These are phyloP conservation scores for Chaetomium globosum DNA, from an alignment of 2,329 filamentous ascomycete species.

Conservation along the genomic window DNA sequence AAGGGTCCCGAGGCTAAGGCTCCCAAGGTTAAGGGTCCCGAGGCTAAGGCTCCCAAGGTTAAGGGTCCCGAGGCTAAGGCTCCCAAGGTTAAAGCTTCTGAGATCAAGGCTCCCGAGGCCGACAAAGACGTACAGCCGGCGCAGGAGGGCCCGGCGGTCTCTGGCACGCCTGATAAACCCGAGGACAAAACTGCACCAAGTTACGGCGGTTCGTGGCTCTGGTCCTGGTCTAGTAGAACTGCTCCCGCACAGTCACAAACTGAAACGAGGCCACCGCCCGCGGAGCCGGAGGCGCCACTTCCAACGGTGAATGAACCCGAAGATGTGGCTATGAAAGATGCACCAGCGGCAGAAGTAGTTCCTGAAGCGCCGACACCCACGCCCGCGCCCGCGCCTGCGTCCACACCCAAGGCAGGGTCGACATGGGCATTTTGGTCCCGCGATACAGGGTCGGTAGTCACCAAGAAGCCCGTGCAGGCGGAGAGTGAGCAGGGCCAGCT, in stretches of 20 bases:
- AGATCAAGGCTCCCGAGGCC: constrained; percentile 24
- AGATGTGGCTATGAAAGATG: constrained; percentile 51
- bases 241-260: constrained; percentile 22
- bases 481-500: constrained; percentile 50
- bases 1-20: no score
- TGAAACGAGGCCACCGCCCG: constrained; percentile 19
- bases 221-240: constrained; percentile 40
- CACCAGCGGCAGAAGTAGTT: constrained; percentile 39
- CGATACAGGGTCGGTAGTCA: constrained; percentile 50
- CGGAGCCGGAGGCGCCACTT: constrained; percentile 24
- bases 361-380: constrained; percentile 46
- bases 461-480: constrained; percentile 37
- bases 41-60: not conserved
- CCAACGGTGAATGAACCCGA: constrained; percentile 41
- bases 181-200: constrained; percentile 22
- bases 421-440: constrained; percentile 83
- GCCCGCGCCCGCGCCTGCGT: constrained; percentile 41
- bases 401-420: constrained; percentile 57
- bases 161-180: constrained; percentile 25
- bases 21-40: constrained; percentile 17
- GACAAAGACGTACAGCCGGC: constrained; percentile 32
- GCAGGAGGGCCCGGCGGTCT: constrained; percentile 27
- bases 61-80: no score
- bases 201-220: constrained; percentile 43
- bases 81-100: no score